A percentile compares a stretch with the other conserved stretches of the same genome.
Conservation (phyloP, 306 rosid genomes). For the Prunus persica region DNA sequence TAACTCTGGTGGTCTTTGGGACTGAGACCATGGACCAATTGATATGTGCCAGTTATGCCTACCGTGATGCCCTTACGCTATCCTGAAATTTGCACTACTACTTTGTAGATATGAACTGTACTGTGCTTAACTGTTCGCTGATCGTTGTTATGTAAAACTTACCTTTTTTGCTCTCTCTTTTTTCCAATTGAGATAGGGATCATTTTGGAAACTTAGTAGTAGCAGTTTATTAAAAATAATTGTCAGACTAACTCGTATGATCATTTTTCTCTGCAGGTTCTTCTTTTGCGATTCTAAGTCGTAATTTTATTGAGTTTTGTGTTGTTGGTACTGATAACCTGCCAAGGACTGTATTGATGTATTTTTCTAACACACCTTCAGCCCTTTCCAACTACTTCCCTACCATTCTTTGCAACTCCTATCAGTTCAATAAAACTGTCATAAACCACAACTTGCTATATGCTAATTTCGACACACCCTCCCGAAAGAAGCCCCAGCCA, state of each 20-base stretch:
- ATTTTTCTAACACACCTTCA: slow-evolving; percentile 79
- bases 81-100: neutral
- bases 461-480: slow-evolving; percentile 34
- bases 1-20: neutral
- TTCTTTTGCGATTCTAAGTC: slow-evolving; percentile 65
- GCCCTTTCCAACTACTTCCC: slow-evolving; percentile 80
- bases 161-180: neutral
- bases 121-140: neutral
- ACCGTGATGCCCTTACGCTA: neutral
- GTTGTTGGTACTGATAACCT: slow-evolving; percentile 80
- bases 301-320: slow-evolving; percentile 75
- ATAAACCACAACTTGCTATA: slow-evolving; percentile 69
- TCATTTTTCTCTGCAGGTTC: slow-evolving; percentile 61
- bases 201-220: neutral
- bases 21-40: neutral
- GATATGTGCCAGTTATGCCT: neutral
- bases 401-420: slow-evolving; percentile 79
- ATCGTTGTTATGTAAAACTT: neutral
- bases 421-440: slow-evolving; percentile 63
- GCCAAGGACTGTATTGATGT: slow-evolving; percentile 84
- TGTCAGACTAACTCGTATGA: slow-evolving; percentile 11
- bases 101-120: neutral
- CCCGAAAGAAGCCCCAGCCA: slow-evolving; percentile 32
- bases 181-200: neutral
- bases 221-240: neutral